phyloP scores from a whole-genome alignment of 139 green algal genomes.

The Deuterostichococcus epilithicus region DNA sequence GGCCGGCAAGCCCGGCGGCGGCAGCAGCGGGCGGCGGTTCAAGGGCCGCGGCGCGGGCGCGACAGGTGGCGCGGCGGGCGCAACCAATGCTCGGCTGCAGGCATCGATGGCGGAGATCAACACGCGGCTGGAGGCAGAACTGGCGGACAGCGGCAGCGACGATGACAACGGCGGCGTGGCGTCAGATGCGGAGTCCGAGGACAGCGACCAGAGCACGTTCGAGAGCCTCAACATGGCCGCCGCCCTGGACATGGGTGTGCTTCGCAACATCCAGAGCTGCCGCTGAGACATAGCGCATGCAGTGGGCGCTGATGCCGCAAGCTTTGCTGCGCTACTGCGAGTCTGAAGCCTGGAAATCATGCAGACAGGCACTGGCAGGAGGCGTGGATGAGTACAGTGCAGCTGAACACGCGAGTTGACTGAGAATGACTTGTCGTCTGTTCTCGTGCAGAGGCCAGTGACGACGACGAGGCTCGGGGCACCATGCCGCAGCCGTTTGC shows the following conservation, averaged over 20 bases:
- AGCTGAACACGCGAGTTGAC: too few species aligned
- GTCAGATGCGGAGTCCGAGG: not conserved
- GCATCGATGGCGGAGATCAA: not conserved
- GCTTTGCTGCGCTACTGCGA: too few species aligned
- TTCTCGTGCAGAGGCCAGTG: not conserved
- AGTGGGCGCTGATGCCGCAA: too few species aligned
- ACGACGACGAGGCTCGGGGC: not conserved
- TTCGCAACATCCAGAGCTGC: too few species aligned
- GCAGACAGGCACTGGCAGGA: too few species aligned
- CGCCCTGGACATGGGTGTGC: not conserved
- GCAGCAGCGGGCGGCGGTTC: not conserved
- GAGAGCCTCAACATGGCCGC: not conserved
- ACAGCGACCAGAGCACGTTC: not conserved
- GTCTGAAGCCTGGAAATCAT: too few species aligned
- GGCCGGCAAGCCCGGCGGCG: not conserved
- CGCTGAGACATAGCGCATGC: too few species aligned
- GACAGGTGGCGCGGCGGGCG: too few species aligned
- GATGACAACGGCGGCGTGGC: not conserved
- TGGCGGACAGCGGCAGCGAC: not conserved
- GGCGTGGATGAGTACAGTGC: too few species aligned
- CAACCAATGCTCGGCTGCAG: not conserved
- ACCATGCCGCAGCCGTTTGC: not conserved
- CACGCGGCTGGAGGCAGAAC: not conserved
- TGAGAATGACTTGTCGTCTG: too few species aligned
- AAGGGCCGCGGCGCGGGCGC: not conserved